Evolutionary conservation across 2,329 filamentous ascomycete genomes (phyloP).

Genomic region (Bertia moriformis): DNA sequence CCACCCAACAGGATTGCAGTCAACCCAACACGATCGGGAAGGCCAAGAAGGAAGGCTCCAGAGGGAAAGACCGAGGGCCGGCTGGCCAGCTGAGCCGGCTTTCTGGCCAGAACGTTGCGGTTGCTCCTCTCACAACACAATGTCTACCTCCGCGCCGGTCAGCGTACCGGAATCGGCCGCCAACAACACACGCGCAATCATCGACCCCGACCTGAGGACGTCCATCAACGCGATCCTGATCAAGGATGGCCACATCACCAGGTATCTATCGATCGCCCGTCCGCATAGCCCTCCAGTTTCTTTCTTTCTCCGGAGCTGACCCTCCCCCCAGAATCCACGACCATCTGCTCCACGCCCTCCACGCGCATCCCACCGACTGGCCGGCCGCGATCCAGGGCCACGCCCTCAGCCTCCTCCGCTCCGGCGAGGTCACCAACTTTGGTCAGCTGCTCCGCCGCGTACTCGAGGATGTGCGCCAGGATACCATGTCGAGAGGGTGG

Average conservation of each 20-base stretch:
- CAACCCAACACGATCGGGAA: too few relatives aligned
- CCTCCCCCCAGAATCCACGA: slow-evolving; percentile 41
- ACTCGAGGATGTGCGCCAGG: slow-evolving; percentile 44
- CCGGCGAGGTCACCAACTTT: slow-evolving; percentile 42
- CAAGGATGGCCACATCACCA: slow-evolving; percentile 40
- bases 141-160: slow-evolving; percentile 38
- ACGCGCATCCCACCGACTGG: slow-evolving; percentile 47
- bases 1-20: too few relatives aligned
- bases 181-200: slow-evolving; percentile 42
- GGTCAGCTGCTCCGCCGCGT: slow-evolving; percentile 45
- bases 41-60: too few relatives aligned
- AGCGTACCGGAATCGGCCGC: slow-evolving; percentile 45
- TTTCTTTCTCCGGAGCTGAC: slow-evolving; percentile 3
- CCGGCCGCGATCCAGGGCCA: slow-evolving; percentile 43
- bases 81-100: too few relatives aligned
- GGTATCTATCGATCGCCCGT: too few relatives aligned
- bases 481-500: too few relatives aligned
- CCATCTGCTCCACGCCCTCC: slow-evolving; percentile 43
- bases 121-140: too few relatives aligned
- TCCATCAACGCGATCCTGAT: slow-evolving; percentile 45
- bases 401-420: slow-evolving; percentile 43
- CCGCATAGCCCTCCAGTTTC: not conserved
- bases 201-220: slow-evolving; percentile 46
- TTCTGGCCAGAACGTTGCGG: too few relatives aligned
- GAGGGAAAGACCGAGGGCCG: too few relatives aligned